Base-by-base conservation (phyloP, 352 stramenopile genomes). In the Phytophthora citricola region DNA sequence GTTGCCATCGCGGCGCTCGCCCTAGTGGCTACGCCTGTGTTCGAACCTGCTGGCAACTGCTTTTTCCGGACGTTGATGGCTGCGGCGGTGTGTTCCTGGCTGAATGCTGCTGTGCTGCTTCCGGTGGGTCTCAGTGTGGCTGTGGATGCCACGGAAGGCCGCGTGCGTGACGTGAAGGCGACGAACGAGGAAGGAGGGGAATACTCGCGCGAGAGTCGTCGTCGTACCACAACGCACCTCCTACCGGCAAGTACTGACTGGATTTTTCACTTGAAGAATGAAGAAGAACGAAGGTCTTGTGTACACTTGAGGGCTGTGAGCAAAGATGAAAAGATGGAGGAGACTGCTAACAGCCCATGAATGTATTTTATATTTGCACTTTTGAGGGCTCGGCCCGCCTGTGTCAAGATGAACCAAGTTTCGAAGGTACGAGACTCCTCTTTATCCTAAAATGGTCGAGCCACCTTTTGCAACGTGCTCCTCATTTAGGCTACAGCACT, bases 31-130 rank as follows among this genome's bases (percentile, higher is more conserved):
- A 73, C 72, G 1, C 64, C 65, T 9, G 64, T 81, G 9, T 87
- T 85, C 36, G 63, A 73, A 31, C 75, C 73, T 40, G 78, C 52
- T 17, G 73, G 73, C 1, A 64, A 73, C 58, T 75, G 66, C 26
- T 84, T 83, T 53, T 88, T 85, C 43, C 66, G 66, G 26, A 81
- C 75, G 45, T 54, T 85, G 50, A 63, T 86, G 52, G 60, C 67
- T 39, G 75, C 71, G 26, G 71, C 76, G 2, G 47, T 79, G 44
- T 74, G 64, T 43, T 63, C 71, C 5, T 74, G 79, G 40, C 17
- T 81, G 29, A 79, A 81, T 32, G 63, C 58, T 50, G 62, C 58
- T 22, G 55, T 79, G 47, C 48, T 81, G 41, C 56, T 88, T 2
- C 79, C 79, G 20, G 79, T 88, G 24, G 58, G 49, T 7, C 61